Evolutionary conservation across 345 rosid species (phyloP).

Genomic region (Mercurialis annua): DNA sequence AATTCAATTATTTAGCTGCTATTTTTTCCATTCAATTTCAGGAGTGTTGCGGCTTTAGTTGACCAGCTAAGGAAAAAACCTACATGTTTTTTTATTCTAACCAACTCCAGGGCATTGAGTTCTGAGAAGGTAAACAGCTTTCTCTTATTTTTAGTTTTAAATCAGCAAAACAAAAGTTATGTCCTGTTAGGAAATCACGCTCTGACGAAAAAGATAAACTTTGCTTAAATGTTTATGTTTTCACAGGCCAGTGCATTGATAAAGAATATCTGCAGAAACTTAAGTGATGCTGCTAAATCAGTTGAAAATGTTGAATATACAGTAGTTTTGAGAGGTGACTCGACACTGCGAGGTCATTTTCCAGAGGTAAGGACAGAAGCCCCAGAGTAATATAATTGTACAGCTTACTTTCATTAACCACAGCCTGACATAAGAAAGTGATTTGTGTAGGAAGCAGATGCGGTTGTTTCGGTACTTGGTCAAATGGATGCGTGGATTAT

Average conservation of each 20-base stretch:
- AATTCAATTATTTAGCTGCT: not conserved
- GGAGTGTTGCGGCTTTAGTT: constrained; percentile 70
- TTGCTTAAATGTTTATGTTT: constrained; percentile 13
- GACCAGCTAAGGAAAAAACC: constrained; percentile 69
- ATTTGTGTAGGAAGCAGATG: constrained; percentile 74
- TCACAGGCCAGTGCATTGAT: constrained; percentile 71
- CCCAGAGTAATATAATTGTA: constrained; percentile 8
- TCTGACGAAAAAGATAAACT: not conserved
- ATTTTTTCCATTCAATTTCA: constrained; percentile 27
- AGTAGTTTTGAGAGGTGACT: constrained; percentile 91
- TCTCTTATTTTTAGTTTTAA: constrained; percentile 11
- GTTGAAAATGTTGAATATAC: constrained; percentile 60
- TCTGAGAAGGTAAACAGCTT: constrained; percentile 65
- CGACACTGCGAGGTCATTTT: constrained; percentile 96
- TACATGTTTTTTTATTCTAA: constrained; percentile 83
- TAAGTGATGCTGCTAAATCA: constrained; percentile 55
- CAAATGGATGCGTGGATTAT: constrained; percentile 94
- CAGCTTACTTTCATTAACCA: constrained; percentile 3
- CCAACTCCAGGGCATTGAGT: constrained; percentile 86
- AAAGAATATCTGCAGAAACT: constrained; percentile 71
- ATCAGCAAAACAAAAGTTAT: not conserved
- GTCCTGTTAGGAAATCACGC: not conserved
- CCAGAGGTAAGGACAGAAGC: constrained; percentile 62
- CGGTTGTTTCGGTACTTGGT: constrained; percentile 81
- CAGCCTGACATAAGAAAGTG: constrained; percentile 15